These are phyloP conservation scores for Triticum urartu DNA, from an alignment of 176 grass and related monocot species.

Conservation along the genomic window DNA sequence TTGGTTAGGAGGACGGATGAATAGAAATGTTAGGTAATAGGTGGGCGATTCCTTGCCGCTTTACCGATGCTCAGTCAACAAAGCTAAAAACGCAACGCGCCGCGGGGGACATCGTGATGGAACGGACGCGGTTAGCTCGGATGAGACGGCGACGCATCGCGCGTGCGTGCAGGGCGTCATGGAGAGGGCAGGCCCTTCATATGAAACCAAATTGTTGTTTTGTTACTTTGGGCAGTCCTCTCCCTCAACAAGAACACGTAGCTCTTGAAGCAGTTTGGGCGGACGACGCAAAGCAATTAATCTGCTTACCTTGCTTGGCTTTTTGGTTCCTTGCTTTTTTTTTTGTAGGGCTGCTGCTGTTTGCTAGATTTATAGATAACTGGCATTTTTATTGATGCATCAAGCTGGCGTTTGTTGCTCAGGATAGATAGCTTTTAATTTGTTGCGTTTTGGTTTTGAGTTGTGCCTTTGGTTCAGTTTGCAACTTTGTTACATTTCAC, in stretches of 20 bases:
- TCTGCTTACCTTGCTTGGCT: not conserved
- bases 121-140: not conserved
- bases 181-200: not conserved
- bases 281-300: slow-evolving; percentile 8
- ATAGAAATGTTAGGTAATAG: slow-evolving; percentile 11
- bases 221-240: not conserved
- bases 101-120: not conserved
- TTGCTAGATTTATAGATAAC: not conserved
- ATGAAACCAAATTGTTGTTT: not conserved
- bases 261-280: not conserved
- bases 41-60: slow-evolving; percentile 29
- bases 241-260: not conserved
- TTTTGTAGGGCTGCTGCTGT: not conserved
- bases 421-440: not conserved
- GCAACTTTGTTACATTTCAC: not conserved
- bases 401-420: not conserved
- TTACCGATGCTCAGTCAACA: slow-evolving; percentile 4
- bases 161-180: not conserved
- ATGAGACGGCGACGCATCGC: not conserved
- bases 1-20: slow-evolving; percentile 11
- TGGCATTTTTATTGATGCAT: not conserved
- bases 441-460: not conserved
- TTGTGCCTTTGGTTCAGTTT: not conserved
- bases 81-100: slow-evolving; percentile 11
- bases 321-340: not conserved